These are phyloP conservation scores for Mycena olivaceomarginata DNA, from an alignment of 768 basidiomycete genomes.

Conservation along the genomic window DNA sequence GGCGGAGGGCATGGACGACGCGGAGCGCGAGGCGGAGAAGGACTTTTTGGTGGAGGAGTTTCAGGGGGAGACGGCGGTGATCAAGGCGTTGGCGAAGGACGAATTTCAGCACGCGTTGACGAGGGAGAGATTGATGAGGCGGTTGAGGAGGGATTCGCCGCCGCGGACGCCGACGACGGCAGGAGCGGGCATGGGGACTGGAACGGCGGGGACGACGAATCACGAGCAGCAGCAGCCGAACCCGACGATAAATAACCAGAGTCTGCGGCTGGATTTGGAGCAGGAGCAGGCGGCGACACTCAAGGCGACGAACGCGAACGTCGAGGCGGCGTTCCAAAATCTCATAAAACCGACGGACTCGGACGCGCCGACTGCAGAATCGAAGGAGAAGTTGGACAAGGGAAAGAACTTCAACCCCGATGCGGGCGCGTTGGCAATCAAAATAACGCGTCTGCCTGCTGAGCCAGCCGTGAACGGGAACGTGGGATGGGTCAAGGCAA, in stretches of 20 bases:
- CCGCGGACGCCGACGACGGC: not conserved
- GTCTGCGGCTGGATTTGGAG: slow-evolving; percentile 40
- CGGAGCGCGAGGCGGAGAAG: slow-evolving; percentile 21
- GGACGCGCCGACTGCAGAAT: not conserved
- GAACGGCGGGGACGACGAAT: not conserved
- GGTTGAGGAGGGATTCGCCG: slow-evolving; percentile 30
- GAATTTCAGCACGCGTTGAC: slow-evolving; percentile 38
- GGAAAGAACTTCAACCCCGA: not conserved
- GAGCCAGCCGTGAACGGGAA: slow-evolving; percentile 26
- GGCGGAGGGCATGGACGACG: slow-evolving; percentile 19
- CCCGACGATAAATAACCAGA: slow-evolving; percentile 25
- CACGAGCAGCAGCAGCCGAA: not conserved
- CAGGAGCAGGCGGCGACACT: slow-evolving; percentile 42
- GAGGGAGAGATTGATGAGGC: slow-evolving; percentile 29
- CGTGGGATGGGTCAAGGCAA: slow-evolving; percentile 39
- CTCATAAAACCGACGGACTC: slow-evolving; percentile 36
- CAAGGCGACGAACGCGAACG: slow-evolving; percentile 33
- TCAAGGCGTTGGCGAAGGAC: slow-evolving; percentile 42
- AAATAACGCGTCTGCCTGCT: slow-evolving; percentile 38
- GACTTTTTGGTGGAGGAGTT: slow-evolving; percentile 26
- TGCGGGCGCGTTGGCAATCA: slow-evolving; percentile 33
- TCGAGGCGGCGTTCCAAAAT: slow-evolving; percentile 36
- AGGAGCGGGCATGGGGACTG: too few relatives aligned
- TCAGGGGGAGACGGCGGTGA: slow-evolving; percentile 9
- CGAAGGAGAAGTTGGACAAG: not conserved